Evolutionary conservation across 2,329 filamentous ascomycete species (phyloP).

Genomic region (Cladosporium sp.): DNA sequence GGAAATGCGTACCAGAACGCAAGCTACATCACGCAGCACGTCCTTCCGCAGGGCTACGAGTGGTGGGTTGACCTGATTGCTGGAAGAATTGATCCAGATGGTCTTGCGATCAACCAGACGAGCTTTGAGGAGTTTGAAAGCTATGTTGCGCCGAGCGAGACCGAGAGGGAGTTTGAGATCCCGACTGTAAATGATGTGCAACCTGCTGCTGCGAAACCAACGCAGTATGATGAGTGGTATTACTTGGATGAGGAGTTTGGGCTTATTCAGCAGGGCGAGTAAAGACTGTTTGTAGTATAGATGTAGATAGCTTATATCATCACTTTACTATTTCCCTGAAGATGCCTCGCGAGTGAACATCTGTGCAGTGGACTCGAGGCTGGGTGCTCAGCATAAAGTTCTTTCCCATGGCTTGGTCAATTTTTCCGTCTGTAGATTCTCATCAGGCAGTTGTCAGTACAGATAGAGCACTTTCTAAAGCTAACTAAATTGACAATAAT

Average conservation of each 20-base stretch:
- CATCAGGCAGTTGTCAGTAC: no score
- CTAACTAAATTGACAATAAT: no score
- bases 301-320: neutral
- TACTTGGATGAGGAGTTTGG: conserved; percentile 12
- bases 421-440: no score
- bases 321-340: neutral
- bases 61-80: conserved; percentile 96
- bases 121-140: conserved; percentile 8
- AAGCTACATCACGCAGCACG: conserved; percentile 96
- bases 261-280: conserved; percentile 22
- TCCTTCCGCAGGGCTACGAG: conserved; percentile 92
- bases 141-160: conserved; percentile 13
- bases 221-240: conserved; percentile 19
- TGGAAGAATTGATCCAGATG: conserved; percentile 60
- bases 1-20: conserved; percentile 99
- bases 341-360: neutral
- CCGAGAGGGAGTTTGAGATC: conserved; percentile 16
- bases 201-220: conserved; percentile 13
- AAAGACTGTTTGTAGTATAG: neutral
- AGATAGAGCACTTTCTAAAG: no score
- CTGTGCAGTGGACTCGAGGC: neutral
- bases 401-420: no score
- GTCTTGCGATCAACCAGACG: conserved; percentile 40
- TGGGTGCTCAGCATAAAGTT: no score
- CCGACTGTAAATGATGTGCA: conserved; percentile 8